Conservation (phyloP, 2,329 filamentous ascomycete species). For the Apiospora rasikravindrae region DNA sequence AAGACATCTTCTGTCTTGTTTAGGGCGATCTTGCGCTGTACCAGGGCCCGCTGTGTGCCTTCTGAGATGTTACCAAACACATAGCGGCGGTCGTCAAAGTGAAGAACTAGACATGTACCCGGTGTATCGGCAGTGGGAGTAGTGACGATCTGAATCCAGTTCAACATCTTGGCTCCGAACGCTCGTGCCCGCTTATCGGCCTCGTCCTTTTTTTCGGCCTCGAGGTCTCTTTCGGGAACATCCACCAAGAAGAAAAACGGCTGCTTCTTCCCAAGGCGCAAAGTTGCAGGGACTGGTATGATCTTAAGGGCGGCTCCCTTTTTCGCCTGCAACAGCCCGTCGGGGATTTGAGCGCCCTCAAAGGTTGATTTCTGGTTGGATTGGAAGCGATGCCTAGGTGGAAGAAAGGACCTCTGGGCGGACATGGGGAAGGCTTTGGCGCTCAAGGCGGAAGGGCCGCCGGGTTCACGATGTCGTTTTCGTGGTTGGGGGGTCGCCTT, state of each 20-base stretch:
- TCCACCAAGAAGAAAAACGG: conserved; percentile 5
- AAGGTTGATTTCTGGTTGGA: background rate
- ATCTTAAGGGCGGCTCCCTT: background rate
- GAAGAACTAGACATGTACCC: conserved; percentile 77
- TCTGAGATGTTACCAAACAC: conserved; percentile 83
- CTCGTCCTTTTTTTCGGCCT: background rate
- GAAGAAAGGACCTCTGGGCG: background rate
- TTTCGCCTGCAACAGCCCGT: background rate
- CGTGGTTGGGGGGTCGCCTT: background rate
- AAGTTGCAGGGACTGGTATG: background rate
- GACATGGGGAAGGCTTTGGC: background rate
- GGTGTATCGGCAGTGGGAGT: conserved; percentile 88
- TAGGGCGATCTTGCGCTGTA: conserved; percentile 69
- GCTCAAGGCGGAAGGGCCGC: background rate
- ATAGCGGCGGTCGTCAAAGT: conserved; percentile 84
- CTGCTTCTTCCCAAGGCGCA: background rate
- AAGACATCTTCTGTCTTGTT: conserved; percentile 78
- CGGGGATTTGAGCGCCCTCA: conserved; percentile 16
- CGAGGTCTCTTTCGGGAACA: conserved; percentile 14
- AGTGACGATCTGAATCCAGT: conserved; percentile 74
- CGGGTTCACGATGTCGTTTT: background rate
- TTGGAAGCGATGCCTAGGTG: conserved; percentile 5
- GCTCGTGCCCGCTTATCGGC: conserved; percentile 1
- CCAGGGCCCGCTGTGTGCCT: conserved; percentile 80
- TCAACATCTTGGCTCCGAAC: conserved; percentile 65